Evolutionary conservation across 768 basidiomycete genomes (phyloP).

Genomic region (Termitomyces heimii): DNA sequence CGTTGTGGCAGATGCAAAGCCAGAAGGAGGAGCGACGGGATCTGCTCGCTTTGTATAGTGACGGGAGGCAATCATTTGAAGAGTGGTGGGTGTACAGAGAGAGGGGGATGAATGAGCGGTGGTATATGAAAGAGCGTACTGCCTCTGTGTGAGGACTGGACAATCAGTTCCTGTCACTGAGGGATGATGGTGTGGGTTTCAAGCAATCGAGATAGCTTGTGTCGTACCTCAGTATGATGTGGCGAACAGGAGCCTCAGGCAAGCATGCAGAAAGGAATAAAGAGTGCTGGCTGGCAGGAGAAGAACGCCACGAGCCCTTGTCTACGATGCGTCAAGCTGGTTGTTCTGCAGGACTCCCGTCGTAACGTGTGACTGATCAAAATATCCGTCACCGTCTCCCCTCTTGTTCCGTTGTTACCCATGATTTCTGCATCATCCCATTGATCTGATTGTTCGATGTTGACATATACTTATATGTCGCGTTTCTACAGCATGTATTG

Average conservation of each 20-base stretch:
- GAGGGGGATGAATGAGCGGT: constrained; percentile 8
- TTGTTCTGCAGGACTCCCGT: neutral
- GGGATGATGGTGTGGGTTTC: constrained; percentile 10
- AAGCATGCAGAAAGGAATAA: constrained; percentile 10
- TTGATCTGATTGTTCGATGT: too few relatives aligned
- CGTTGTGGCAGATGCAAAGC: constrained; percentile 11
- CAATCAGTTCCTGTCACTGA: constrained; percentile 11
- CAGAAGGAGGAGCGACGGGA: constrained; percentile 9
- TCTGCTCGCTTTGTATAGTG: constrained; percentile 11
- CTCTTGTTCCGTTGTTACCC: neutral
- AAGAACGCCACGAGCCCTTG: neutral
- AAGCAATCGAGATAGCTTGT: neutral
- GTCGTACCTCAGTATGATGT: neutral
- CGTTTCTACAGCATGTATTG: too few relatives aligned
- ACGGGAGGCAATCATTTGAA: constrained; percentile 8
- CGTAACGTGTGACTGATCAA: constrained; percentile 13
- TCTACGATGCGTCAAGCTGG: neutral
- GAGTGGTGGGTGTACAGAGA: neutral
- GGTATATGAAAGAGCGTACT: constrained; percentile 16
- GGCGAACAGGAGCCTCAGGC: constrained; percentile 1
- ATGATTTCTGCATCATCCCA: too few relatives aligned
- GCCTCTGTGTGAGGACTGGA: constrained; percentile 10
- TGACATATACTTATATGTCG: too few relatives aligned
- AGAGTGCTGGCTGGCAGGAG: neutral
- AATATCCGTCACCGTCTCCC: constrained; percentile 6